Base-by-base conservation (phyloP, 2,329 filamentous ascomycete species). In the Pseudogymnoascus sp. region DNA sequence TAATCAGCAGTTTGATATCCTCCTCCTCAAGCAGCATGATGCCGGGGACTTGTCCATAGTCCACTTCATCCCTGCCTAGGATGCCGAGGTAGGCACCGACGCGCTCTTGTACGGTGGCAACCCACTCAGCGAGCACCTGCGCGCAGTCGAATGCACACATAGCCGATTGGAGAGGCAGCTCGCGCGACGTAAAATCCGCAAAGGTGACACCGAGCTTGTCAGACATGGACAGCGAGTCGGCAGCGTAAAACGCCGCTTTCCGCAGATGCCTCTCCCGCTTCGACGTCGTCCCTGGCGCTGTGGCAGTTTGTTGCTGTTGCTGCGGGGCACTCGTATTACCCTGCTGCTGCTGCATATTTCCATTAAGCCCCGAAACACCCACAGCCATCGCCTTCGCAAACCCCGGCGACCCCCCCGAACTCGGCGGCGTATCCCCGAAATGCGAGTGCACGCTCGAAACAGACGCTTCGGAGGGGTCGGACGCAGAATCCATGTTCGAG, bases 81-180 rank as follows among this genome's bases (percentile, higher is more conserved):
- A 97, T 85, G 4, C 93, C 93, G 5, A 97, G 75, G 69, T 94
- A 96, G 4, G 86, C 86, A 0, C 93, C 93, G n/a, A 97, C 89
- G 7, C 94, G 88, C 70, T 97, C 92, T 73, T 99, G 94, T 3
- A 97, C 84, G 1, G 92, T 94, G 4, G 90, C 89, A 40, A 94
- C 84, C 93, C 93, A 99, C 74, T 97, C 93, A 0, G 91, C 91
- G 33, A 99, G 82, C 1, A 97, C 91, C 71, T 97, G 92, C 2
- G 90, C 89, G 71, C 93, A 97, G 71, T 97, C 93, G 69, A 96
- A 95, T 4, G 89, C 87, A 74, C 93, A 97, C 80, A 97, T 87
- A 1, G 92, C 90, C 12, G 90, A 92, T 72, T 96, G 93, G 39
- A 96, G 83, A 0, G 94, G 92, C 10, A 97, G 80, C 71, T 97